Evolutionary conservation across 2,329 filamentous ascomycete species (phyloP).

Genomic region (Neonectria faginata): DNA sequence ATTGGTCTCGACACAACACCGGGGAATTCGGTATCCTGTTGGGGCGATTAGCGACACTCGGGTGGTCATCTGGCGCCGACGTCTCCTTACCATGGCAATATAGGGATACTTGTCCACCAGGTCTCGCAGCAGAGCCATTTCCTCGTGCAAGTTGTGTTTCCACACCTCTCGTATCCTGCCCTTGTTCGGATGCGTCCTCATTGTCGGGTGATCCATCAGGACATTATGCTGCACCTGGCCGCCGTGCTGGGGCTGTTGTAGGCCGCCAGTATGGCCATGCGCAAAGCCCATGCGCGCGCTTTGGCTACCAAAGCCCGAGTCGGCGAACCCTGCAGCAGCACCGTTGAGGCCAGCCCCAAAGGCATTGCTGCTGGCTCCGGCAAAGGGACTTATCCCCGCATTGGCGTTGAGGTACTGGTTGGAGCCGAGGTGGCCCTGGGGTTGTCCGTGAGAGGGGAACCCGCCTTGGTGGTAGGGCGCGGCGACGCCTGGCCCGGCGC

Average conservation of each 20-base stretch:
- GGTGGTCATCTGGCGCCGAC: slow-evolving; percentile 7
- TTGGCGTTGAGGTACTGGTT: slow-evolving; percentile 81
- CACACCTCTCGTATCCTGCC: slow-evolving; percentile 95
- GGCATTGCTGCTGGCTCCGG: slow-evolving; percentile 63
- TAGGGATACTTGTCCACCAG: slow-evolving; percentile 93
- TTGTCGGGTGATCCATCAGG: slow-evolving; percentile 57
- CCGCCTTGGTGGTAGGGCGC: slow-evolving; percentile 59
- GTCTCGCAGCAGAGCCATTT: slow-evolving; percentile 86
- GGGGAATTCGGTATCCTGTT: slow-evolving; percentile 96
- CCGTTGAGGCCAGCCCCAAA: slow-evolving; percentile 69
- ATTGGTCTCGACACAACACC: slow-evolving; percentile 96
- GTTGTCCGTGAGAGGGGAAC: slow-evolving; percentile 65
- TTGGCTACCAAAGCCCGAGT: slow-evolving; percentile 84
- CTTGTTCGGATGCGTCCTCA: slow-evolving; percentile 71
- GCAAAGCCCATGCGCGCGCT: slow-evolving; percentile 90
- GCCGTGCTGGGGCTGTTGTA: slow-evolving; percentile 70
- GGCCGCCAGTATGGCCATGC: slow-evolving; percentile 65
- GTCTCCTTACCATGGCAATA: slow-evolving; percentile 87
- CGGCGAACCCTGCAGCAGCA: slow-evolving; percentile 69
- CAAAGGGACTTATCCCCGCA: slow-evolving; percentile 75
- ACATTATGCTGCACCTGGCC: slow-evolving; percentile 55
- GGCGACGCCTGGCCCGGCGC: slow-evolving; percentile 52
- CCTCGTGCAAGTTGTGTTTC: slow-evolving; percentile 89
- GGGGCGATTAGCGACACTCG: slow-evolving; percentile 34
- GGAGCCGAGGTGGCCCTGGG: slow-evolving; percentile 67